Evolutionary conservation across 352 stramenopile genomes (phyloP).

Genomic region (Phytophthora cactorum): DNA sequence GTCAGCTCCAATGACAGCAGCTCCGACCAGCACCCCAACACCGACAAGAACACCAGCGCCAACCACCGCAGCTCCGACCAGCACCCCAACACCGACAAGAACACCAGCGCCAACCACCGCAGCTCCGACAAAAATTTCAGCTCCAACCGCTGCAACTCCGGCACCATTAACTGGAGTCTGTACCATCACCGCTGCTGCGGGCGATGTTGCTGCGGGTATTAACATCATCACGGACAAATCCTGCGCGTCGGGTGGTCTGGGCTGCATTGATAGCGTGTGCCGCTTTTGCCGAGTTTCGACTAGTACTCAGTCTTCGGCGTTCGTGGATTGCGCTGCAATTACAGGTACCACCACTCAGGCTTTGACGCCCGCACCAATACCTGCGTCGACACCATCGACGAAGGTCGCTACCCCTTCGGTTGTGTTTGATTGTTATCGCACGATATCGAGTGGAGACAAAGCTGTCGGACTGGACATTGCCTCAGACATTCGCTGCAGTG

Average conservation of each 20-base stretch:
- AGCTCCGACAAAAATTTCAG: conserved; percentile 3
- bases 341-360: conserved; percentile 5
- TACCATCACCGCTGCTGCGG: conserved; percentile 12
- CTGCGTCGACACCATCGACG: conserved; percentile 5
- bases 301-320: conserved; percentile 33
- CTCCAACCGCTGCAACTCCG: conserved; percentile 5
- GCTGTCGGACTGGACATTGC: conserved; percentile 45
- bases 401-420: conserved; percentile 22
- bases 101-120: conserved; percentile 2
- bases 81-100: conserved; percentile 1
- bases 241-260: conserved; percentile 38
- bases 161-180: not conserved
- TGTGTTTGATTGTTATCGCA: conserved; percentile 22
- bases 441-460: conserved; percentile 38
- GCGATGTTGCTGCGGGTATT: conserved; percentile 31
- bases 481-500: conserved; percentile 43
- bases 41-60: conserved; percentile 4
- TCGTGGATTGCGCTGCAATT: conserved; percentile 24
- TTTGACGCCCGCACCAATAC: conserved; percentile 1
- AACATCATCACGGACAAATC: conserved; percentile 35
- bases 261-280: conserved; percentile 44
- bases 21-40: not conserved
- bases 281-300: conserved; percentile 38
- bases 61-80: not conserved
- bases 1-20: not conserved